A percentile compares a stretch with the other conserved stretches of the same genome.
These are phyloP conservation scores for Fomitopsis betulina DNA, from an alignment of 1,284 basidiomycete genomes.

Conservation along the genomic window DNA sequence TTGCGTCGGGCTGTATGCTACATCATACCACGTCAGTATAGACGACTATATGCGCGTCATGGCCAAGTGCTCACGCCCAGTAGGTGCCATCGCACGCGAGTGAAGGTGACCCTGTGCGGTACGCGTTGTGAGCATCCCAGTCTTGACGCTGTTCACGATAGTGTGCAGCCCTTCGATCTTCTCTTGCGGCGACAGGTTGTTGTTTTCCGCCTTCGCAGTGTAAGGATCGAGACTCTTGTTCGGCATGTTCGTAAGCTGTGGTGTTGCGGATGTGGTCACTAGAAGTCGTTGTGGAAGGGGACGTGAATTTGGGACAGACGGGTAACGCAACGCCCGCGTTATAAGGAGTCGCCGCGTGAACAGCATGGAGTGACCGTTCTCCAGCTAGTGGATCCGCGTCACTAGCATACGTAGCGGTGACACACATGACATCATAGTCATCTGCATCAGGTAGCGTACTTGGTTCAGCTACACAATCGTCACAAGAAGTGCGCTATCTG, in stretches of 20 bases:
- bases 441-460: no score
- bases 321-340: background rate
- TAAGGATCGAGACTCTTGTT: conserved; percentile 59
- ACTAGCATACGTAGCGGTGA: background rate
- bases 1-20: conserved; percentile 45
- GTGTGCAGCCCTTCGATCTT: conserved; percentile 66
- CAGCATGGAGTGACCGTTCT: background rate
- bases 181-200: conserved; percentile 49
- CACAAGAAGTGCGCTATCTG: no score
- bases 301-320: background rate
- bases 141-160: conserved; percentile 57
- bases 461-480: no score
- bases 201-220: conserved; percentile 53
- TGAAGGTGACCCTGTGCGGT: conserved; percentile 74
- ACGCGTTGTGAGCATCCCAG: conserved; percentile 81
- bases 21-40: background rate
- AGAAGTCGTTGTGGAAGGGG: background rate
- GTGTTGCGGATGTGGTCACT: background rate
- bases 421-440: background rate
- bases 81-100: conserved; percentile 80
- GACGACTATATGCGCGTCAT: background rate
- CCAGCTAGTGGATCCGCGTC: background rate
- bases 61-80: conserved; percentile 41
- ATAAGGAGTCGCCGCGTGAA: background rate
- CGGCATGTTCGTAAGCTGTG: conserved; percentile 11